These are phyloP conservation scores for Garcia nutans DNA, from an alignment of 345 rosid species.

Conservation along the genomic window DNA sequence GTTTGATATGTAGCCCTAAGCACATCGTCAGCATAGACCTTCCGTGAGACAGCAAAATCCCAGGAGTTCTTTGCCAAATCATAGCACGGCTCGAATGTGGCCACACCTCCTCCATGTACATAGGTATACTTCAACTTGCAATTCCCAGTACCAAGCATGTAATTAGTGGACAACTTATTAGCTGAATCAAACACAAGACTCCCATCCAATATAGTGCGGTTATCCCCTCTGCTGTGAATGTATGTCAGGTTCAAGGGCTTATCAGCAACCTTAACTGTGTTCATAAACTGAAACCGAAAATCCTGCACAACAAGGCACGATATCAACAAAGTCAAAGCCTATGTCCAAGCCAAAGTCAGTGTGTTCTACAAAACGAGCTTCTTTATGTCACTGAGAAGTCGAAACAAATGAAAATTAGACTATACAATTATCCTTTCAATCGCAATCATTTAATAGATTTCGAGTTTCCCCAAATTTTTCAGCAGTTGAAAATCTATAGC, in stretches of 20 bases:
- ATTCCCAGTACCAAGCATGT: slow-evolving; percentile 66
- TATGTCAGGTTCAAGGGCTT: slow-evolving; percentile 83
- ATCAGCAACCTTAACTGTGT: slow-evolving; percentile 58
- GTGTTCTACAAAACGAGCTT: not conserved
- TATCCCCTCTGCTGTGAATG: slow-evolving; percentile 64
- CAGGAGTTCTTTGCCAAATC: slow-evolving; percentile 75
- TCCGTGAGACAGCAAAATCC: slow-evolving; percentile 74
- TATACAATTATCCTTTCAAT: not conserved
- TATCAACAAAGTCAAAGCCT: not conserved
- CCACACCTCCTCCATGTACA: slow-evolving; percentile 53
- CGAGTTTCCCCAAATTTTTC: not conserved
- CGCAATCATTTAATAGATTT: not conserved
- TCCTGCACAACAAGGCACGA: slow-evolving; percentile 47
- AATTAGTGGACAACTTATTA: slow-evolving; percentile 76
- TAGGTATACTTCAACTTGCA: slow-evolving; percentile 85
- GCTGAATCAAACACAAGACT: slow-evolving; percentile 53
- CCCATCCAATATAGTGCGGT: slow-evolving; percentile 72
- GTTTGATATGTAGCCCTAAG: slow-evolving; percentile 81
- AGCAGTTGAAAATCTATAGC: not conserved
- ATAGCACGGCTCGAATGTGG: slow-evolving; percentile 76
- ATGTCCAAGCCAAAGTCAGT: too few relatives aligned
- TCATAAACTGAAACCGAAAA: slow-evolving; percentile 92
- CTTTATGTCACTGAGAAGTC: not conserved
- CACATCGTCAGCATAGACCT: slow-evolving; percentile 56
- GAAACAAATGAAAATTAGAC: not conserved